Conservation (phyloP, 768 basidiomycete genomes). For the Sistotremastrum niveocremeum region DNA sequence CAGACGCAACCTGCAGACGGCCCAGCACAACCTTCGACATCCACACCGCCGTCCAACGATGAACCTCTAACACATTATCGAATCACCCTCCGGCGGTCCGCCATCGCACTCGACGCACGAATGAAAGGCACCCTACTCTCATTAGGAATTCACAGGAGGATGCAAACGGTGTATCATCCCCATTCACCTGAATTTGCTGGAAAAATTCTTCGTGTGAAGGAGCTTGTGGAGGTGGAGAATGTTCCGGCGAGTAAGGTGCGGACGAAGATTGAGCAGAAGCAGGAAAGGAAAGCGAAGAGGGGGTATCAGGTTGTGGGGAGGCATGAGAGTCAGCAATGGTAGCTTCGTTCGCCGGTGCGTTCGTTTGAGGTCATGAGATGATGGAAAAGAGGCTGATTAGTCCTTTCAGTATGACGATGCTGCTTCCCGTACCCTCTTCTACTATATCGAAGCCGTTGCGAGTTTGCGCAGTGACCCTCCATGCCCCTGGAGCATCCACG, state of each 20-base stretch:
- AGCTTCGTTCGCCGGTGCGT: too few species aligned
- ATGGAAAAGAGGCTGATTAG: too few species aligned
- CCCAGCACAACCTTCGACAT: not conserved
- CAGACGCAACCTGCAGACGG: too few species aligned
- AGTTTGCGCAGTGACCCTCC: too few species aligned
- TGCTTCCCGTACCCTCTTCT: too few species aligned
- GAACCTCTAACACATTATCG: conserved; percentile 55
- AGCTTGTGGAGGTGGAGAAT: conserved; percentile 79
- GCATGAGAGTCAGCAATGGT: too few species aligned
- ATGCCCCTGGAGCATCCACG: too few species aligned
- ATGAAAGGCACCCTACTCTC: conserved; percentile 65
- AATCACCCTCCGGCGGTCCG: conserved; percentile 80
- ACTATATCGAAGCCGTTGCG: too few species aligned
- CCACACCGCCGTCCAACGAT: not conserved
- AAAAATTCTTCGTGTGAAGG: conserved; percentile 79
- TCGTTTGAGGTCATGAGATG: too few species aligned
- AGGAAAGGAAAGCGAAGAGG: conserved; percentile 48
- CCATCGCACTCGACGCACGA: conserved; percentile 64
- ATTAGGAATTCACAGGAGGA: conserved; percentile 69
- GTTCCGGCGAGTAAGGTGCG: conserved; percentile 54
- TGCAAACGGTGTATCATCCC: conserved; percentile 74
- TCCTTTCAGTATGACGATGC: too few species aligned
- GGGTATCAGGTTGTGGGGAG: conserved; percentile 46
- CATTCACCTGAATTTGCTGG: conserved; percentile 68
- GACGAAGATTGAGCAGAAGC: conserved; percentile 55